Evolutionary conservation across 768 basidiomycete genomes (phyloP).

Genomic region (Psilocybe cyanescens): DNA sequence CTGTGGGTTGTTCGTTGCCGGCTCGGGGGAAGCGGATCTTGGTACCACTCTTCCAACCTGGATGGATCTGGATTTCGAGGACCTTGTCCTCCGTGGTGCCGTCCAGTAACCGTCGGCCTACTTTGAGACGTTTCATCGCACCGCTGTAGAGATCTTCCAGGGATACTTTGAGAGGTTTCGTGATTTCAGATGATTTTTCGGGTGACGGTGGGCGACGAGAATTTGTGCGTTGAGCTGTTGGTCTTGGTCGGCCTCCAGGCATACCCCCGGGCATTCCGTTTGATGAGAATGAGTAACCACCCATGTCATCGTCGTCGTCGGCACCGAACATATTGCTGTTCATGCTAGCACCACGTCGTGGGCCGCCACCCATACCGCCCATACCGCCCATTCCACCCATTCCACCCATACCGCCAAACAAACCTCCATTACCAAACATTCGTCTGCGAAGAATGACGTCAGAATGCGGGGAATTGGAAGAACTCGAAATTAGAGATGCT

Average conservation of each 20-base stretch:
- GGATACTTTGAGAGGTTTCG: slow-evolving; percentile 81
- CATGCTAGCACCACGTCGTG: neutral
- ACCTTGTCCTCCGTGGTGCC: slow-evolving; percentile 86
- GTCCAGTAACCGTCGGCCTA: slow-evolving; percentile 72
- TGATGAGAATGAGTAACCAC: neutral
- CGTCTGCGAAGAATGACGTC: slow-evolving; percentile 41
- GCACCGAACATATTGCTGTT: slow-evolving; percentile 34
- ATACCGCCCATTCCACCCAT: slow-evolving; percentile 45
- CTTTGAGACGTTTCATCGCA: slow-evolving; percentile 84
- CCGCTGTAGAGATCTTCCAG: slow-evolving; percentile 89
- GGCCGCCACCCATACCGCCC: slow-evolving; percentile 23
- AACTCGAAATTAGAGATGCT: slow-evolving; percentile 32
- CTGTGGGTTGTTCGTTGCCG: slow-evolving; percentile 73
- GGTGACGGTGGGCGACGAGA: slow-evolving; percentile 29
- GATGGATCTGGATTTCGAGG: slow-evolving; percentile 77
- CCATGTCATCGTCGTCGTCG: slow-evolving; percentile 20
- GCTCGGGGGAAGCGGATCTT: slow-evolving; percentile 89
- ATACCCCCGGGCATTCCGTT: slow-evolving; percentile 22
- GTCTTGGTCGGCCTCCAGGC: slow-evolving; percentile 28
- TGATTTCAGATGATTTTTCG: slow-evolving; percentile 61
- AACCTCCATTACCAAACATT: slow-evolving; percentile 49
- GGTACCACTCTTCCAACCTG: slow-evolving; percentile 97
- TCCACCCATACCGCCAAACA: slow-evolving; percentile 33
- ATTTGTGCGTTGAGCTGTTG: slow-evolving; percentile 26
- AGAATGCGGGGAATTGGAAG: neutral